Conservation (phyloP, 768 basidiomycete genomes). For the Suillus cothurnatus region DNA sequence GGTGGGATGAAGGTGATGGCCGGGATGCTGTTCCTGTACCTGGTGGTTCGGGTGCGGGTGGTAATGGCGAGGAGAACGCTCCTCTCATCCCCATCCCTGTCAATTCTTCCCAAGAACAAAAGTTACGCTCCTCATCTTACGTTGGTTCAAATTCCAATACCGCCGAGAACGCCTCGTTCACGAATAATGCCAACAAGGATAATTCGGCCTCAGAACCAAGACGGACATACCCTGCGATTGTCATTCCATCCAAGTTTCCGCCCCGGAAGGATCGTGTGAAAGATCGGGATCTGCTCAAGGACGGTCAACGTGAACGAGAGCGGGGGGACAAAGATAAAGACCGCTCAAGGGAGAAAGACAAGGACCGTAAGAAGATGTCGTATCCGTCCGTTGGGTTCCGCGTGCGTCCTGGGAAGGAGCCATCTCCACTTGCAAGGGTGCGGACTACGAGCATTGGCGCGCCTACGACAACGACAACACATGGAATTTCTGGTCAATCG, state of each 20-base stretch:
- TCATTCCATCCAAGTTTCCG: slow-evolving; percentile 1
- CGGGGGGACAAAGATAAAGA: slow-evolving; percentile 5
- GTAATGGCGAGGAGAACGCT: not conserved
- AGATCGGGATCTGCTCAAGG: not conserved
- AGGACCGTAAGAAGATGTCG: slow-evolving; percentile 41
- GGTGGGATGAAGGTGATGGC: slow-evolving; percentile 5
- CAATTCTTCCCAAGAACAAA: not conserved
- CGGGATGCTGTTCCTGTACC: not conserved
- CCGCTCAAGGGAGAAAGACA: slow-evolving; percentile 37
- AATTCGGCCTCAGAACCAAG: not conserved
- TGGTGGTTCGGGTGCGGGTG: not conserved
- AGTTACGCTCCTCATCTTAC: not conserved
- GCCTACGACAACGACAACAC: slow-evolving; percentile 15
- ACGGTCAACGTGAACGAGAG: not conserved
- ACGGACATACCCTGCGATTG: not conserved
- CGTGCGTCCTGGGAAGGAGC: slow-evolving; percentile 41
- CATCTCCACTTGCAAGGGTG: slow-evolving; percentile 22
- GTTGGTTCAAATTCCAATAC: not conserved
- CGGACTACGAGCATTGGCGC: slow-evolving; percentile 11
- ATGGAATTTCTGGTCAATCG: slow-evolving; percentile 4
- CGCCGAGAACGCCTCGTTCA: not conserved
- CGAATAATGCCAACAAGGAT: not conserved
- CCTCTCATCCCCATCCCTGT: not conserved
- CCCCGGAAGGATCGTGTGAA: not conserved
- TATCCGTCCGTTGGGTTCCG: slow-evolving; percentile 52